Base-by-base conservation (phyloP, 1,284 basidiomycete genomes). In the Grifola frondosa region DNA sequence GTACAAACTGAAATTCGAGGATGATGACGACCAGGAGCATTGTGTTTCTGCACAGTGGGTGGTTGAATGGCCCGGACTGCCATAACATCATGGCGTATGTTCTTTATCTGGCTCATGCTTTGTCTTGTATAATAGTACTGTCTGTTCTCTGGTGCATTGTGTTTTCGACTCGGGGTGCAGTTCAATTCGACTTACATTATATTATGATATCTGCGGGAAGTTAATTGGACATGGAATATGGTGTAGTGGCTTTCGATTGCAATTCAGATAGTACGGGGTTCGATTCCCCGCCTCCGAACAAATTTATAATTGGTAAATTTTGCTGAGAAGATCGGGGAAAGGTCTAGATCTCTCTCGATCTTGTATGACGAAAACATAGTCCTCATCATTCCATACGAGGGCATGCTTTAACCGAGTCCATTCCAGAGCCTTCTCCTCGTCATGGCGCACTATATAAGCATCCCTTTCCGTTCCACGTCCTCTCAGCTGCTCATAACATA, bases 1-100 rank as follows among this genome's bases (percentile, higher is more conserved):
- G 39, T 90, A 90, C 65, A 83, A 83, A 60, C 73, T 90, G 21
- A 86, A 84, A 56, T 90, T 90, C 51, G 87, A 90, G 58, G 87
- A 91, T 47, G 87, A 90, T 49, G 86, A 88, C 50, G 83, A 88
- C 55, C 84, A 87, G 61, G 81, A 85, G 47, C 85, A 89, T 53
- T 58, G 71, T 22, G 84, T 90, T 13, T 66, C 75, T 19, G 84
- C 85, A 2, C 79, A 85, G 40, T 81, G 72, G 73, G 88, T 90
- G 7, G 86, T 89, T 24, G 85, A 86, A 57, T 88, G 80, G 76
- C 87, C 86, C 24, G 70, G 72, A 10, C n/a, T n/a, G n/a, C n/a
- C n/a, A n/a, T n/a, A n/a, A n/a, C n/a, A n/a, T n/a, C n/a, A n/a
- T n/a, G n/a, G n/a, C n/a, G n/a, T n/a, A n/a, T n/a, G n/a, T n/a